These are phyloP conservation scores for Gonium pectorale DNA, from an alignment of 139 green algal genomes.

Conservation along the genomic window DNA sequence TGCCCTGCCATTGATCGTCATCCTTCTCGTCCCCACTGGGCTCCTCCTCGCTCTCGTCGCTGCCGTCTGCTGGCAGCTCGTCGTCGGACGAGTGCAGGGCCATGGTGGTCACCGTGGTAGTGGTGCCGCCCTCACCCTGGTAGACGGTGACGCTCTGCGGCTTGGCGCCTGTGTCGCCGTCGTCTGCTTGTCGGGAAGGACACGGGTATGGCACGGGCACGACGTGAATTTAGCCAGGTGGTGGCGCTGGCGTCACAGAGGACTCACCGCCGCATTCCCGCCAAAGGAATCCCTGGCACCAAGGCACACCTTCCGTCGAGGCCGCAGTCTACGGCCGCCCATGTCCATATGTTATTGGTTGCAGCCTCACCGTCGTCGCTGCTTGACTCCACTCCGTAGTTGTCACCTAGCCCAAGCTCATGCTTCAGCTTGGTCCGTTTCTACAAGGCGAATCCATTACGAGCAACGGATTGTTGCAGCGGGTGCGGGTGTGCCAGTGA, in stretches of 20 bases:
- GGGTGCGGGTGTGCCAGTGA: no score
- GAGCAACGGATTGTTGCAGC: neutral
- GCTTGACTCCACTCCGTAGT: constrained; percentile 50
- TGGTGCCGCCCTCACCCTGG: constrained; percentile 39
- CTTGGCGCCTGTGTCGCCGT: neutral
- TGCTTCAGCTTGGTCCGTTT: constrained; percentile 65
- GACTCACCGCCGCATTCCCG: no score
- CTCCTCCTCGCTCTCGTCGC: constrained; percentile 7
- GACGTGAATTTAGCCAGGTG: no score
- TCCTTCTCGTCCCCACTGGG: neutral
- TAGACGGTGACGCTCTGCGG: constrained; percentile 56
- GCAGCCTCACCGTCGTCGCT: constrained; percentile 44
- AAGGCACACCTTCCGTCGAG: no score
- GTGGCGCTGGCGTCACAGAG: no score
- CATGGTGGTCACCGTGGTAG: constrained; percentile 59
- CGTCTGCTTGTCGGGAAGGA: no score
- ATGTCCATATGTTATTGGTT: no score
- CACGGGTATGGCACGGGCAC: no score
- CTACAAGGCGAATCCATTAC: constrained; percentile 37
- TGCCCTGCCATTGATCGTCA: neutral
- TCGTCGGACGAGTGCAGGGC: constrained; percentile 46
- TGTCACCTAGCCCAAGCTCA: constrained; percentile 52
- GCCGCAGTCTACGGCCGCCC: no score
- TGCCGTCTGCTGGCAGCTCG: neutral
- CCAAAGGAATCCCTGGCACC: no score